Evolutionary conservation across 805 yeast genomes (phyloP).

Genomic region (Scheffersomyces ergatensis): DNA sequence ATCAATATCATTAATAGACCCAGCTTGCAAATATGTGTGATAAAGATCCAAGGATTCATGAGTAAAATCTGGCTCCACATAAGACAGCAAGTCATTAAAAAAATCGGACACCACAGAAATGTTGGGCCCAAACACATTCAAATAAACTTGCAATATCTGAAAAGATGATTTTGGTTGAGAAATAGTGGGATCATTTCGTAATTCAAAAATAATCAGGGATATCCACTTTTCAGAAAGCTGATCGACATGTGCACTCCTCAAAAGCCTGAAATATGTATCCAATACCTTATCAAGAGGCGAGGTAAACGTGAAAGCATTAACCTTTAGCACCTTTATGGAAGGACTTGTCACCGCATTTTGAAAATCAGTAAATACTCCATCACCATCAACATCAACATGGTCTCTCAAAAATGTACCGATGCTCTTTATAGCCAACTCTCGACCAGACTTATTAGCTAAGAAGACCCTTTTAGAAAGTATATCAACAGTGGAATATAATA

Average conservation of each 20-base stretch:
- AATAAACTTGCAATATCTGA: background rate
- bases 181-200: constrained; percentile 5
- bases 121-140: background rate
- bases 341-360: too few relatives aligned
- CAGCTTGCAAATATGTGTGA: too few relatives aligned
- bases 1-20: too few relatives aligned
- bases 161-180: constrained; percentile 7
- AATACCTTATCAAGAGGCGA: constrained; percentile 6
- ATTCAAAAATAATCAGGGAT: constrained; percentile 6
- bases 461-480: constrained; percentile 4
- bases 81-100: constrained; percentile 1
- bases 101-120: background rate
- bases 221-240: constrained; percentile 1
- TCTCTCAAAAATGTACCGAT: too few relatives aligned
- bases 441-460: background rate
- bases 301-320: constrained; percentile 7
- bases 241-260: constrained; percentile 1
- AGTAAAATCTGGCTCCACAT: background rate
- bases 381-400: too few relatives aligned
- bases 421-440: background rate
- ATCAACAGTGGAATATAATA: constrained; percentile 6
- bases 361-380: too few relatives aligned
- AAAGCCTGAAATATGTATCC: constrained; percentile 9
- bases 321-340: background rate
- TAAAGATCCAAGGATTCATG: too few relatives aligned